Base-by-base conservation (phyloP, 768 basidiomycete species). In the Cystobasidium ongulense region DNA sequence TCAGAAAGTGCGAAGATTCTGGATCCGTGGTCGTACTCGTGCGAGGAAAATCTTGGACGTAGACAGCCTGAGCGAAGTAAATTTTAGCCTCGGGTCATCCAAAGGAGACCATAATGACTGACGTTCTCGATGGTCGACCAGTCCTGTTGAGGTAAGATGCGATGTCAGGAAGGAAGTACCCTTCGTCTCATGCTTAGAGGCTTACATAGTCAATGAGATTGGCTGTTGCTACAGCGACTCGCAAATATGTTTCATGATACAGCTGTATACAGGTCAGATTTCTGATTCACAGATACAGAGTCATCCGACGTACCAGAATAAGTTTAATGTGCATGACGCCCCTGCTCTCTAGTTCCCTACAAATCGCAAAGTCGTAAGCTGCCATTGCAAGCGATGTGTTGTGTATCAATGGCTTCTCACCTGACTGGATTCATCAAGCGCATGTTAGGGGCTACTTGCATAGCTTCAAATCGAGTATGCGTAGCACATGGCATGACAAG, bases 11-110 rank as follows among this genome's bases (percentile, higher is more conserved):
- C 21, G 52, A 23, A 4, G 63, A 7, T 7, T 38, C 41, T 35
- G 68, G 53, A 59, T 46, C 53, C 8, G 53, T 11, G 18, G 23
- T 4, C 25, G 33, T 35, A 1, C 2, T 33, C 18, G 31, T 23
- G 17, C 27, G 52, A 7, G 68, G 68, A 35, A 71, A 71, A 38
- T 71, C 68, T 23, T 71, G 68, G n/a, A 71, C 68, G 53, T 71
- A 71, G 54, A 71, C 68, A 54, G 68, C 68, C 63, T 64, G 63
- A 18, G 11, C 5, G 7, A 38, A 8, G 11, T 2, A 15, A 15
- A 8, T 27, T 61, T 33, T 13, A 33, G 23, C 54, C 13, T 33
- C 7, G 54, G 23, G 54, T 7, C 54, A n/a, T 33, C n/a, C 13
- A n/a, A 7, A 8, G n/a, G n/a, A 7, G 23, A 57, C 13, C n/a